These are phyloP conservation scores for Parascedosporium putredinis DNA, from an alignment of 2,329 filamentous ascomycete genomes.

Conservation along the genomic window DNA sequence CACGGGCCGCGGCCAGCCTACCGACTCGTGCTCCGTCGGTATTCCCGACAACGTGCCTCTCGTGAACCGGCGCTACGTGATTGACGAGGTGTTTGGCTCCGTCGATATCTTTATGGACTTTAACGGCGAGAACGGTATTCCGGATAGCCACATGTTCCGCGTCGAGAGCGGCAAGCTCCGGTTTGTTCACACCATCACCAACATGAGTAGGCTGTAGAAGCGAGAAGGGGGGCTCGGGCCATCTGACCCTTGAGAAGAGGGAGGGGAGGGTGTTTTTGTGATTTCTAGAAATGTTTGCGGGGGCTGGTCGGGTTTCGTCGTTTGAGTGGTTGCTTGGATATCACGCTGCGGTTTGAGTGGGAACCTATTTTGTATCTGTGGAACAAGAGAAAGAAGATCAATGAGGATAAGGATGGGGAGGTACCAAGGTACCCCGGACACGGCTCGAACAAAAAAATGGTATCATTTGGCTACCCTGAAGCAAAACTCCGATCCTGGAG, in stretches of 20 bases:
- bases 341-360: too few relatives aligned
- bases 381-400: too few relatives aligned
- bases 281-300: too few relatives aligned
- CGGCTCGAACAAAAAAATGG: too few relatives aligned
- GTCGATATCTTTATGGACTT: conserved; percentile 16
- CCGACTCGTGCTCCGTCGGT: conserved; percentile 23
- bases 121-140: conserved; percentile 2
- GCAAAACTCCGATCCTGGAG: too few relatives aligned
- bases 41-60: conserved; percentile 20
- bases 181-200: conserved; percentile 12
- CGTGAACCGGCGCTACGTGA: conserved; percentile 16
- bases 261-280: neutral
- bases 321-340: too few relatives aligned
- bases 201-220: conserved; percentile 6
- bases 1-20: conserved; percentile 19
- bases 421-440: too few relatives aligned
- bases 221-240: neutral
- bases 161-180: conserved; percentile 10
- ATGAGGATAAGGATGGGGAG: too few relatives aligned
- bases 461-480: too few relatives aligned
- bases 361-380: too few relatives aligned
- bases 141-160: conserved; percentile 13
- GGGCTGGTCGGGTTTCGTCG: too few relatives aligned
- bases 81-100: conserved; percentile 15
- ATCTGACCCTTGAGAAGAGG: too few relatives aligned